Conservation (phyloP, 805 yeast genomes). For the Saturnispora silvae region DNA sequence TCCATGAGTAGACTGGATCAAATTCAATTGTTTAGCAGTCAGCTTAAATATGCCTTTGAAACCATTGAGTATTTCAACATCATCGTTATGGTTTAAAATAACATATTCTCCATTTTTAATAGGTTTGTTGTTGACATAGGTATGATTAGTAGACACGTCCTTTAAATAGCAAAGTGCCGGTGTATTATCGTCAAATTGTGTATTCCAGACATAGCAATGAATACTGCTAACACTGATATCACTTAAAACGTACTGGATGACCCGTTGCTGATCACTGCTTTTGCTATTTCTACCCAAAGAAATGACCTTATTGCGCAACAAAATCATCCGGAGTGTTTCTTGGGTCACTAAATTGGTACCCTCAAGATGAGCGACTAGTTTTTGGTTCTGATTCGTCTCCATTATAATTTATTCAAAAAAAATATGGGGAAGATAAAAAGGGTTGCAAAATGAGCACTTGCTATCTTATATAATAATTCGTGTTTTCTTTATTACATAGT, state of each 20-base stretch:
- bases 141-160: constrained; percentile 44
- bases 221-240: constrained; percentile 30
- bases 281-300: constrained; percentile 34
- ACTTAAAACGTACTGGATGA: constrained; percentile 4
- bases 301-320: constrained; percentile 25
- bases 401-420: neutral
- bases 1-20: constrained; percentile 7
- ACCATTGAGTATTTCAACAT: constrained; percentile 28
- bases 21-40: constrained; percentile 9
- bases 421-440: neutral
- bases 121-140: constrained; percentile 30
- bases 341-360: neutral
- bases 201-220: constrained; percentile 32
- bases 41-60: constrained; percentile 12
- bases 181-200: constrained; percentile 37
- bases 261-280: constrained; percentile 18
- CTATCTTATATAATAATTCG: too few species aligned
- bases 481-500: neutral
- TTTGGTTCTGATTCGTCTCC: too few species aligned
- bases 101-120: constrained; percentile 24
- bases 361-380: neutral
- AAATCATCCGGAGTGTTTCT: constrained; percentile 3
- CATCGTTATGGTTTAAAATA: constrained; percentile 28
- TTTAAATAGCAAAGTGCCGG: constrained; percentile 39
- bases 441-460: neutral